A percentile compares a stretch with the other conserved stretches of the same genome.
Evolutionary conservation across 2,329 filamentous ascomycete genomes (phyloP).

Genomic region (Aspergillus versicolor): DNA sequence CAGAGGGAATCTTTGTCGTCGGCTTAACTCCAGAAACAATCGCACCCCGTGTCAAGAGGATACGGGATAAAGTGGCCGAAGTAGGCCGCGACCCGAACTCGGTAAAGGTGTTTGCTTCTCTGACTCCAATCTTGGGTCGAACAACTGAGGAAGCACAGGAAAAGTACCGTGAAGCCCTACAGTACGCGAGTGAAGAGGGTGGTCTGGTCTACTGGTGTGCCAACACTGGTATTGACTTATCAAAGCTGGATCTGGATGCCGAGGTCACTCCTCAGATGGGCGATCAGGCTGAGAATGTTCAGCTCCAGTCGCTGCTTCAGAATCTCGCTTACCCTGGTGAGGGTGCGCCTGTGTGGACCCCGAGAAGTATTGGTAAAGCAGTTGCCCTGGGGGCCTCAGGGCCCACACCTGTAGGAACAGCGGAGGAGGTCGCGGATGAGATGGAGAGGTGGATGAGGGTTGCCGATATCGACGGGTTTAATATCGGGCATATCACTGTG

Average conservation of each 20-base stretch:
- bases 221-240: slow-evolving; percentile 59
- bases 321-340: slow-evolving; percentile 42
- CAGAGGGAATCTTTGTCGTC: slow-evolving; percentile 61
- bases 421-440: slow-evolving; percentile 48
- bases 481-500: slow-evolving; percentile 49
- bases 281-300: not conserved
- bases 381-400: slow-evolving; percentile 51
- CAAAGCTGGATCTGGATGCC: slow-evolving; percentile 57
- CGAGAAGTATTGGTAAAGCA: slow-evolving; percentile 46
- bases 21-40: slow-evolving; percentile 52
- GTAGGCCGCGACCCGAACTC: slow-evolving; percentile 56
- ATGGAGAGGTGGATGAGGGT: slow-evolving; percentile 48
- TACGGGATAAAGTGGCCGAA: slow-evolving; percentile 51
- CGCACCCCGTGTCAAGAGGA: slow-evolving; percentile 52
- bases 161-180: slow-evolving; percentile 51
- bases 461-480: slow-evolving; percentile 45
- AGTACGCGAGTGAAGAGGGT: slow-evolving; percentile 43
- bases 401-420: slow-evolving; percentile 49
- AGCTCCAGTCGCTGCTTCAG: not conserved
- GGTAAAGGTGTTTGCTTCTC: slow-evolving; percentile 56
- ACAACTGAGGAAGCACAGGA: slow-evolving; percentile 54
- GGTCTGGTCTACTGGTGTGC: slow-evolving; percentile 18
- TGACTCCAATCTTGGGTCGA: slow-evolving; percentile 50
- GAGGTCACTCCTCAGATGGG: slow-evolving; percentile 48
- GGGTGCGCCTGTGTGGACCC: slow-evolving; percentile 47